phyloP scores from a whole-genome alignment of 352 stramenopile genomes.

The Phytophthora pisi region DNA sequence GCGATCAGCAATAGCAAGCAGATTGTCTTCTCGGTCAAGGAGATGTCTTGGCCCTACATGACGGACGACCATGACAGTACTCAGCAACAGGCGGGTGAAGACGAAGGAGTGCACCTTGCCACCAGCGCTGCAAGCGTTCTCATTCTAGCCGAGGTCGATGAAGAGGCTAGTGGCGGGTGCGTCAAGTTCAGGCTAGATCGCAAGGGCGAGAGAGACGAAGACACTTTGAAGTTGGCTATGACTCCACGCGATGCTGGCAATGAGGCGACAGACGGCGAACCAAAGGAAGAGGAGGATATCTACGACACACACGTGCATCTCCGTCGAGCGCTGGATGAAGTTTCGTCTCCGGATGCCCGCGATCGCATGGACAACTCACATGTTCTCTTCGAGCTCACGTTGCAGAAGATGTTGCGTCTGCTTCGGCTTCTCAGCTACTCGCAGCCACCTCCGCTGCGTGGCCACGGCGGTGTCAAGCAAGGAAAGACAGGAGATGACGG shows the following conservation, averaged over 20 bases:
- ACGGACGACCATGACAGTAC: slow-evolving; percentile 26
- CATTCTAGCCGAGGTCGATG: slow-evolving; percentile 72
- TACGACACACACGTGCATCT: slow-evolving; percentile 80
- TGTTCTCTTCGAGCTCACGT: slow-evolving; percentile 79
- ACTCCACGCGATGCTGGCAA: slow-evolving; percentile 7
- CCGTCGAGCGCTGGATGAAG: slow-evolving; percentile 60
- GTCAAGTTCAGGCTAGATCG: slow-evolving; percentile 80
- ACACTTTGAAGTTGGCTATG: neutral
- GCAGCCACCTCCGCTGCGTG: slow-evolving; percentile 35
- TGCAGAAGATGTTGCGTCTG: slow-evolving; percentile 74
- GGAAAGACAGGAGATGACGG: slow-evolving; percentile 7
- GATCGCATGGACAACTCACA: slow-evolving; percentile 82
- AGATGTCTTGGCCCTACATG: slow-evolving; percentile 84
- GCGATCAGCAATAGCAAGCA: slow-evolving; percentile 54
- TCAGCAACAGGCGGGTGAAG: slow-evolving; percentile 29
- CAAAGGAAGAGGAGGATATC: slow-evolving; percentile 36
- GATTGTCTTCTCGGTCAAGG: slow-evolving; percentile 75
- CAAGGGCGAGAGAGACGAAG: slow-evolving; percentile 24
- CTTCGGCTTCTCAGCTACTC: slow-evolving; percentile 81
- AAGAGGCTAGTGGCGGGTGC: slow-evolving; percentile 57
- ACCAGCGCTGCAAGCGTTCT: slow-evolving; percentile 57
- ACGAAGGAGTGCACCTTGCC: slow-evolving; percentile 26
- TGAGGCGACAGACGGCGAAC: slow-evolving; percentile 19
- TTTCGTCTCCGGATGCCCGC: slow-evolving; percentile 68
- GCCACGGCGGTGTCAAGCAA: slow-evolving; percentile 7